A percentile compares a stretch with the other conserved stretches of the same genome.
phyloP scores from a whole-genome alignment of 1,284 basidiomycete genomes.

The Apiotrichum gracile region DNA sequence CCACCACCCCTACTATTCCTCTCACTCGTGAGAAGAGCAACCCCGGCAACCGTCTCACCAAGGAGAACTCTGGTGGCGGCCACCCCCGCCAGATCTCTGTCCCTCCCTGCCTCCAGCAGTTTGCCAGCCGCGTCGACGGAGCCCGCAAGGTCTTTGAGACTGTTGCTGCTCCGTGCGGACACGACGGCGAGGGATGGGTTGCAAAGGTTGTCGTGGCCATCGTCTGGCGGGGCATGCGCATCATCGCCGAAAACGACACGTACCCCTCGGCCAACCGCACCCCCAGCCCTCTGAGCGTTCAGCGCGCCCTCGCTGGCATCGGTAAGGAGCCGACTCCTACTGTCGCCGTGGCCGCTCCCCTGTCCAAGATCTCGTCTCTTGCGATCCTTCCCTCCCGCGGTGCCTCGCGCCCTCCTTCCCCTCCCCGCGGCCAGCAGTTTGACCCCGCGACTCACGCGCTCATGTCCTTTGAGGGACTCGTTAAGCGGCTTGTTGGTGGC shows the following conservation, averaged over 20 bases:
- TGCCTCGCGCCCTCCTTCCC: constrained; percentile 41
- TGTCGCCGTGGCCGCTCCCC: constrained; percentile 24
- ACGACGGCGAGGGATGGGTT: constrained; percentile 48
- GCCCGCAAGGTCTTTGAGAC: constrained; percentile 42
- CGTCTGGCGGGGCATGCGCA: constrained; percentile 48
- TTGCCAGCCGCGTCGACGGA: constrained; percentile 44
- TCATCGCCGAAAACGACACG: constrained; percentile 34
- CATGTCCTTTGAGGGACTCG: constrained; percentile 43
- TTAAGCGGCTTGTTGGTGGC: constrained; percentile 41
- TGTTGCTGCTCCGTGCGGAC: constrained; percentile 40
- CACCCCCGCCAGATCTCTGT: constrained; percentile 30
- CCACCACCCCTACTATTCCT: constrained; percentile 12
- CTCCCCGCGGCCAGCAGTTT: constrained; percentile 28
- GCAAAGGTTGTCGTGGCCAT: constrained; percentile 45
- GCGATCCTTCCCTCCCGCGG: constrained; percentile 36
- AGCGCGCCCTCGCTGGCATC: constrained; percentile 35
- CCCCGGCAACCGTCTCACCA: constrained; percentile 28
- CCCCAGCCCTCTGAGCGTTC: constrained; percentile 38
- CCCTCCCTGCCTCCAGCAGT: constrained; percentile 41
- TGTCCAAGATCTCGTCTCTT: constrained; percentile 34
- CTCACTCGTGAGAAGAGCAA: constrained; percentile 29
- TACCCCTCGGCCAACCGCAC: constrained; percentile 19
- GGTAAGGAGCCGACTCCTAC: constrained; percentile 30
- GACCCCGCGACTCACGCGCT: constrained; percentile 41
- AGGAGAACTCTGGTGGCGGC: constrained; percentile 35